Conservation (phyloP, 2,329 filamentous ascomycete genomes). For the Aspergillus udagawae region DNA sequence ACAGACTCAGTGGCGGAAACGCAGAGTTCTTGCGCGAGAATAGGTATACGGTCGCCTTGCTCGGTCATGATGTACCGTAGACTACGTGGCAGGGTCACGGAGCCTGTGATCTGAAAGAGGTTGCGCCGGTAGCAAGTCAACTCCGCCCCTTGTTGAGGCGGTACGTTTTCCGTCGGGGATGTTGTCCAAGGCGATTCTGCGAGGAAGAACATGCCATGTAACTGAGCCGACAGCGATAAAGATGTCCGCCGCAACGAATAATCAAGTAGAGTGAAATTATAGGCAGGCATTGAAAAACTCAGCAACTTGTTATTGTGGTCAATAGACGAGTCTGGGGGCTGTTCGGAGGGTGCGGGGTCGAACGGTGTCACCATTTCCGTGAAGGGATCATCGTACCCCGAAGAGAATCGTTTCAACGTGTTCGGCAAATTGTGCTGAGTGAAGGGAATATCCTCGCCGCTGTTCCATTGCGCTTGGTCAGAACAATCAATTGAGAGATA, state of each 20-base stretch:
- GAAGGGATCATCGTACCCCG: constrained; percentile 49
- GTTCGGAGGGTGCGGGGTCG: constrained; percentile 42
- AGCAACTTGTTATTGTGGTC: constrained; percentile 67
- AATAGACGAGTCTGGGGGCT: constrained; percentile 54
- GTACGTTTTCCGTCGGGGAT: constrained; percentile 50
- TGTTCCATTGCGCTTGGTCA: constrained; percentile 17
- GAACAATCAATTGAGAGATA: background rate
- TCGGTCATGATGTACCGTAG: constrained; percentile 79
- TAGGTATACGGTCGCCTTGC: constrained; percentile 76
- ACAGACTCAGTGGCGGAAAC: constrained; percentile 94
- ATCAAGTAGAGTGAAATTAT: constrained; percentile 59
- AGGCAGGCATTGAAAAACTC: constrained; percentile 64
- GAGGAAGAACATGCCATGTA: constrained; percentile 67
- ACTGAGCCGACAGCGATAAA: constrained; percentile 57
- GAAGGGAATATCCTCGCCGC: constrained; percentile 51
- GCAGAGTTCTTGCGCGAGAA: constrained; percentile 76
- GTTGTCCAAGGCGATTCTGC: constrained; percentile 62
- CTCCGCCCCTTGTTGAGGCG: constrained; percentile 57
- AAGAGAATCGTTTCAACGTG: constrained; percentile 48
- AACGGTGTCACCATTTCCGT: constrained; percentile 46
- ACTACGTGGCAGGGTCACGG: constrained; percentile 72
- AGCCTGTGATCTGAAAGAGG: constrained; percentile 92
- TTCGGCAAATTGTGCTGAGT: constrained; percentile 40
- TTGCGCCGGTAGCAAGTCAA: constrained; percentile 95
- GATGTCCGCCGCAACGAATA: constrained; percentile 54